Conservation (phyloP, 2,329 filamentous ascomycete species). For the Botryotinia narcissicola region DNA sequence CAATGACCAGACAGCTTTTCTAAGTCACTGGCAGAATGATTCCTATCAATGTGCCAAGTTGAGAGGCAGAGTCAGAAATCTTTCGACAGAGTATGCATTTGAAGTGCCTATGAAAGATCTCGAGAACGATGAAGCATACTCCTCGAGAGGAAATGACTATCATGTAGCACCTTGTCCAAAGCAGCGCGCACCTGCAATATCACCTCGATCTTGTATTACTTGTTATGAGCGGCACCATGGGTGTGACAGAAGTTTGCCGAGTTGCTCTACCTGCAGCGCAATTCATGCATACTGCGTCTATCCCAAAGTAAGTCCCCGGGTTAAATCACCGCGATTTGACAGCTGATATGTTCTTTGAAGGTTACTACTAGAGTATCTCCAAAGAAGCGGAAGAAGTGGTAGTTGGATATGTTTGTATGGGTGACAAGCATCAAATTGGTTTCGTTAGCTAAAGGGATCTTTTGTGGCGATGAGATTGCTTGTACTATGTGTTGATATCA, state of each 20-base stretch:
- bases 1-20: background rate
- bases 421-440: background rate
- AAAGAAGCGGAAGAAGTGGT: background rate
- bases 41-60: background rate
- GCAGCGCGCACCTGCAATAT: background rate
- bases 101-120: background rate
- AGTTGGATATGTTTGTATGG: background rate
- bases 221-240: constrained; percentile 4
- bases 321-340: background rate
- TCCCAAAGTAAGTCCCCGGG: background rate
- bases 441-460: background rate
- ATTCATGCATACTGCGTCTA: background rate
- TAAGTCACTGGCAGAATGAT: background rate
- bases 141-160: background rate
- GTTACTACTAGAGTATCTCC: background rate
- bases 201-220: background rate
- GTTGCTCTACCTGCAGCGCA: background rate
- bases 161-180: background rate
- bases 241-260: constrained; percentile 5
- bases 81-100: background rate
- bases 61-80: background rate
- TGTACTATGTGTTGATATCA: background rate
- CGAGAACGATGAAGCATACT: background rate
- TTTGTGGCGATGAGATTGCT: background rate
- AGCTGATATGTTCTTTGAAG: constrained; percentile 5